Evolutionary conservation across 257 asterid species (phyloP), one percentile per base, ranked within the genome.

Genomic region (Solanum megistacrolobum): DNA sequence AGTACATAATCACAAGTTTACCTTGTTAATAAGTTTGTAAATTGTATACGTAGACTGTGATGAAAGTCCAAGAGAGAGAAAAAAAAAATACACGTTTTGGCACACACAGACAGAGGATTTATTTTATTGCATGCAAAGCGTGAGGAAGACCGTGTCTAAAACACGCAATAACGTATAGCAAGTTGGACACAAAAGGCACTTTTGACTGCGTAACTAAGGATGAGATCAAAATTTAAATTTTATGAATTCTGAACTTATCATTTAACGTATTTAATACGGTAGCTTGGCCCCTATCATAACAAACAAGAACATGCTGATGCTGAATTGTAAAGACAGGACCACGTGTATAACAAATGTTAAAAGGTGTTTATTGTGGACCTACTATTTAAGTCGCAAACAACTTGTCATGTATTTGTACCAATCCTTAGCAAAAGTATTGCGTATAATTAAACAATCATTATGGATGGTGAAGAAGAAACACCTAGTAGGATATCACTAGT

Each of bases 241-340:
- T 74, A 10, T 73, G 2, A 18, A 2, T 34, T 35, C 0, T 18
- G 0, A 73, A 73, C 0, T 34, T 0, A 0, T 12, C 9, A 5
- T 3, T 14, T 6, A 29, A 69, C 2, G 6, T 31, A 32, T 4
- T 16, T 72, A 32, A 18, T 72, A 32, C 0, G 39, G 6, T 72
- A 31, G 43, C 13, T 72, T 1, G 27, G 1, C 41, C 13, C 13
- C 4, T 8, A 72, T 20, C 39, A 48, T 46, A 46, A 46, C 58
- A 46, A 79, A 79, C 66, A 79, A 79, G 66, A 79, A 25, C 85
- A 81, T 18, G 85, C 48, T 16, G 65, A 27, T 27, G 85, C 68
- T 29, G 68, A 46, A 52, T 10, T 29, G 68, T 16, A 27, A 27
- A 36, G 85, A 46, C 85, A 81, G 38, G 68, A 81, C 8, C 85